Percentiles rank a stretch among this genome's conserved stretches.
phyloP scores from a whole-genome alignment of 163 green algal genomes.

The Trebouxiophyceae sp. region DNA sequence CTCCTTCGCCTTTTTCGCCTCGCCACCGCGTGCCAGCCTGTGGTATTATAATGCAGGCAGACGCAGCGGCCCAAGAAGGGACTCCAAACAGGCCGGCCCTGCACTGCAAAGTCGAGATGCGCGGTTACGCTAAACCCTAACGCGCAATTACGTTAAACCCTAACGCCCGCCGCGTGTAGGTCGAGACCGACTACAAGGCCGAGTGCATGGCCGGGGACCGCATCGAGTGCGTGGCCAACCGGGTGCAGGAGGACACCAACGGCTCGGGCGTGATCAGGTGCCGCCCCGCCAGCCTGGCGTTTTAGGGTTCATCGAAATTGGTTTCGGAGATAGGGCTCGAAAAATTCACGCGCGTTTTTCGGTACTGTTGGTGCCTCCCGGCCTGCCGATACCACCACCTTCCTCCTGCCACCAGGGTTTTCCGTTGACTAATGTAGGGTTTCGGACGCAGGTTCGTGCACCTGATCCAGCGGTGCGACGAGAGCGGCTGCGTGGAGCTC shows the following conservation, averaged over 20 bases:
- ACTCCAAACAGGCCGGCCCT: too few relatives aligned
- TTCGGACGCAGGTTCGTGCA: slow-evolving; percentile 37
- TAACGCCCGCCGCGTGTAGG: too few relatives aligned
- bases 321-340: not conserved
- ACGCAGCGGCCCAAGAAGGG: too few relatives aligned
- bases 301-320: too few relatives aligned
- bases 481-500: slow-evolving; percentile 44
- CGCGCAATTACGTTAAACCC: too few relatives aligned
- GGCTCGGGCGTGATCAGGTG: slow-evolving; percentile 18
- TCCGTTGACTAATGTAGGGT: not conserved
- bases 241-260: slow-evolving; percentile 25
- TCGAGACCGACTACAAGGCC: slow-evolving; percentile 88
- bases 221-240: slow-evolving; percentile 43
- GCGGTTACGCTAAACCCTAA: too few relatives aligned
- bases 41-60: too few relatives aligned
- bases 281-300: not conserved
- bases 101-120: too few relatives aligned
- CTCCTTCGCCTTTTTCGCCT: too few relatives aligned
- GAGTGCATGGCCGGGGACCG: slow-evolving; percentile 72
- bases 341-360: not conserved
- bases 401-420: not conserved
- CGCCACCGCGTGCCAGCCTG: too few relatives aligned
- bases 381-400: not conserved
- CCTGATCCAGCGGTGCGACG: slow-evolving; percentile 42
- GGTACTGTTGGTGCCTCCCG: not conserved